Evolutionary conservation across 441 rosid species (phyloP).

Genomic region (Flueggea neowawraea): DNA sequence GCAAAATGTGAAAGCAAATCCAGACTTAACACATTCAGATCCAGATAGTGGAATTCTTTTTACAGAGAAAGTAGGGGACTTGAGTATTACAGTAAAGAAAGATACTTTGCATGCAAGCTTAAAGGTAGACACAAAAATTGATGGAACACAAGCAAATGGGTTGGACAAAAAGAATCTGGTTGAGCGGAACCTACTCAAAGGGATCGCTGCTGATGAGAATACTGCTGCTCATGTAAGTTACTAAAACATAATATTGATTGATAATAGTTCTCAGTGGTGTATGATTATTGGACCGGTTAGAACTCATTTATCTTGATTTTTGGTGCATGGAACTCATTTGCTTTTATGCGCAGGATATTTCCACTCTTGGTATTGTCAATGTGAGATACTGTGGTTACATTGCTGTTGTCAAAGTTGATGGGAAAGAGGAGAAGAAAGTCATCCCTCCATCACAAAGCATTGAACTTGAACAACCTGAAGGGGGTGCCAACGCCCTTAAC

Average conservation of each 20-base stretch:
- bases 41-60: conserved; percentile 22
- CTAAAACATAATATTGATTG: conserved; percentile 2
- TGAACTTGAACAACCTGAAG: conserved; percentile 61
- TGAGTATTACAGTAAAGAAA: conserved; percentile 42
- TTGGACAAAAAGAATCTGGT: conserved; percentile 26
- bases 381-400: conserved; percentile 58
- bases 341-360: conserved; percentile 43
- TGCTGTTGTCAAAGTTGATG: conserved; percentile 50
- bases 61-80: conserved; percentile 52
- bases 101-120: conserved; percentile 33
- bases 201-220: conserved; percentile 72
- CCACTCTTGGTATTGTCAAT: conserved; percentile 48
- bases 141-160: conserved; percentile 30
- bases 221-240: conserved; percentile 59
- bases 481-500: conserved; percentile 70
- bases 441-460: conserved; percentile 32
- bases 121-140: conserved; percentile 36
- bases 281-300: neutral
- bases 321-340: conserved; percentile 3
- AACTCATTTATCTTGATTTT: neutral
- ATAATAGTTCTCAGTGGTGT: neutral
- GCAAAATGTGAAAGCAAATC: conserved; percentile 20
- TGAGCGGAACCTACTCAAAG: conserved; percentile 56
- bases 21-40: conserved; percentile 14
- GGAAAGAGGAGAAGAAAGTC: conserved; percentile 29